Base-by-base conservation (phyloP, 345 rosid species). In the Heritiera littoralis region DNA sequence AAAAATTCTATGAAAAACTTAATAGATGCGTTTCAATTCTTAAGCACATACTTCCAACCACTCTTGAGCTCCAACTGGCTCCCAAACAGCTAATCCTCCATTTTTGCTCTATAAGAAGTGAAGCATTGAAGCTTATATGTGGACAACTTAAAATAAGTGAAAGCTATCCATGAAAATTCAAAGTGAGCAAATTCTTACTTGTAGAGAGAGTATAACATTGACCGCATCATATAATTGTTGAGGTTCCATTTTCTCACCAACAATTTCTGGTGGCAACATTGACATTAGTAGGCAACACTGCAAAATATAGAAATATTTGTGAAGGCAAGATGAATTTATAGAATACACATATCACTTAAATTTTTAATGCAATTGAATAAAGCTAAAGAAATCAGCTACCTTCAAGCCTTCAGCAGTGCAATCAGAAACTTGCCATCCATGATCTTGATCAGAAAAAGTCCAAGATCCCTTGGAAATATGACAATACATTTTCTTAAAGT, bases 231-330 rank as follows among this genome's bases (percentile, higher is more conserved):
- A 86, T 30, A 91, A 66, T 14, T 78, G 80, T 56, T 83, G 85
- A 0, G 91, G 86, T 65, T 91, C 87, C 85, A 91, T 80, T 78
- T 81, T 85, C 32, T 81, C 78, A 17, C 98, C 98, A 71, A 92
- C 92, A 68, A 88, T 84, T 40, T 89, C 89, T 5, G 91, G 84
- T 65, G 98, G 90, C 93, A 93, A 86, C 89, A 83, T 84, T 10
- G 98, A 89, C 58, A 93, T 84, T 48, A 89, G 79, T 0, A 93
- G 84, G 79, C 93, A 87, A 68, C 97, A 90, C 92, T 91, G 85
- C 45, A 76, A 23, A 64, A 61, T 28, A 28, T 9, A 46, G 43
- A 13, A 63, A 8, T 38, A 12, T n/a, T 0, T 6, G 9, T 60
- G 12, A 70, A 9, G 41, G 30, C 18, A 66, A 35, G 8, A 13